A percentile compares a stretch with the other conserved stretches of the same genome.
These are phyloP conservation scores for Wickerhamomyces sp. DNA, from an alignment of 1,139 yeast genomes.

Conservation along the genomic window DNA sequence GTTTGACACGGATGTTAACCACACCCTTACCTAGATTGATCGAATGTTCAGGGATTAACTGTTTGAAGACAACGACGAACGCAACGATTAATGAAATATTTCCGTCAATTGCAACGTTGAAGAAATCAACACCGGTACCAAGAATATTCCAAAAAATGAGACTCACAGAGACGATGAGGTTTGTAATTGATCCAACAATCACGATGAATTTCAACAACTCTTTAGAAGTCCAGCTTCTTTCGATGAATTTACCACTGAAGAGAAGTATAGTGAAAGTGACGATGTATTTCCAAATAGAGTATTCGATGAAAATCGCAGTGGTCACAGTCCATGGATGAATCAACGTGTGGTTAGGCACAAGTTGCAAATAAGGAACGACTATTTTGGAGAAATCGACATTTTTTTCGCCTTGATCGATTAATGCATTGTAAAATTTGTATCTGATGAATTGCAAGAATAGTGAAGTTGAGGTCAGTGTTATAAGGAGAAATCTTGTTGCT, in stretches of 20 bases:
- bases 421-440: conserved; percentile 21
- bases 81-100: conserved; percentile 68
- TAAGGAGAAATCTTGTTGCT: conserved; percentile 32
- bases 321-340: conserved; percentile 73
- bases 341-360: conserved; percentile 60
- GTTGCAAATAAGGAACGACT: conserved; percentile 57
- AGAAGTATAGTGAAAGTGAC: conserved; percentile 45
- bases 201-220: conserved; percentile 58
- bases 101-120: conserved; percentile 53
- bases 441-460: conserved; percentile 29
- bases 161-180: conserved; percentile 40
- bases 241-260: conserved; percentile 49
- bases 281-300: conserved; percentile 44
- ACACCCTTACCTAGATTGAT: conserved; percentile 60
- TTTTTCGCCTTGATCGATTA: conserved; percentile 15
- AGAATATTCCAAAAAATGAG: conserved; percentile 33
- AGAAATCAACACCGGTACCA: conserved; percentile 20
- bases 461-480: conserved; percentile 28
- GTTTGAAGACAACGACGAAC: conserved; percentile 81
- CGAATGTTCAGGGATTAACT: conserved; percentile 84
- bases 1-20: conserved; percentile 65
- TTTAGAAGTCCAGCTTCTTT: conserved; percentile 50
- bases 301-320: conserved; percentile 69
- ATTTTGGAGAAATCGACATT: conserved; percentile 33
- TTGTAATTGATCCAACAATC: conserved; percentile 56